Percentiles rank a stretch among this genome's conserved stretches.
Conservation (phyloP, 257 asterid species). For the Hygrophila difformis region DNA sequence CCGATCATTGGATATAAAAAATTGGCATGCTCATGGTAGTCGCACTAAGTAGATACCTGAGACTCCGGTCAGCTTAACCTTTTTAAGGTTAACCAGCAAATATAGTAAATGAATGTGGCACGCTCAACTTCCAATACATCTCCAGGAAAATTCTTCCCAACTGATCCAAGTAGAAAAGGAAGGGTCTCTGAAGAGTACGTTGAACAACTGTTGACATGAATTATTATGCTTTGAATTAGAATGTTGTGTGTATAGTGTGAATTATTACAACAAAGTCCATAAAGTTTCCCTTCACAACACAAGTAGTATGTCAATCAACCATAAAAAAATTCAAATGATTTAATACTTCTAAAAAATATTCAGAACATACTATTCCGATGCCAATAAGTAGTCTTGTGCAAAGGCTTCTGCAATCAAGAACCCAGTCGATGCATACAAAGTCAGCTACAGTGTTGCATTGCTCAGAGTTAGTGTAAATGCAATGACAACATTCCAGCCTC, state of each 20-base stretch:
- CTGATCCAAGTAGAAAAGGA: slow-evolving; percentile 39
- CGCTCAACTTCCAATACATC: slow-evolving; percentile 67
- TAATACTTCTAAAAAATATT: slow-evolving; percentile 5
- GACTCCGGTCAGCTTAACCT: slow-evolving; percentile 32
- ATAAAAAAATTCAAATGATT: not conserved
- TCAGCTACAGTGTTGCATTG: slow-evolving; percentile 39
- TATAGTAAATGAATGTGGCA: slow-evolving; percentile 54
- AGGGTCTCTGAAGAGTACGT: slow-evolving; percentile 47
- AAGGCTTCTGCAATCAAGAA: slow-evolving; percentile 59
- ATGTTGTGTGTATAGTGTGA: slow-evolving; percentile 68
- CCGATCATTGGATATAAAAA: slow-evolving; percentile 7
- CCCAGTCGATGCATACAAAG: slow-evolving; percentile 64
- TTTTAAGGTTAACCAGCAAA: slow-evolving; percentile 67
- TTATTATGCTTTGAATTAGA: slow-evolving; percentile 45
- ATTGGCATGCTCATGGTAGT: slow-evolving; percentile 1
- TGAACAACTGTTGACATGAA: slow-evolving; percentile 46
- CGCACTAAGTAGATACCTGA: slow-evolving; percentile 63
- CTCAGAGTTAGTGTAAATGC: slow-evolving; percentile 46
- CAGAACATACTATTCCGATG: slow-evolving; percentile 45
- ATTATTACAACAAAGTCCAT: slow-evolving; percentile 41
- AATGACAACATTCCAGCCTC: slow-evolving; percentile 72
- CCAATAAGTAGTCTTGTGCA: slow-evolving; percentile 46
- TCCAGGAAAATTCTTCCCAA: slow-evolving; percentile 46
- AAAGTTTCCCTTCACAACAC: slow-evolving; percentile 52
- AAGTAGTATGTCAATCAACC: not conserved